These are phyloP conservation scores for Xerocomellus dryophilus DNA, from an alignment of 768 basidiomycete species.

Conservation along the genomic window DNA sequence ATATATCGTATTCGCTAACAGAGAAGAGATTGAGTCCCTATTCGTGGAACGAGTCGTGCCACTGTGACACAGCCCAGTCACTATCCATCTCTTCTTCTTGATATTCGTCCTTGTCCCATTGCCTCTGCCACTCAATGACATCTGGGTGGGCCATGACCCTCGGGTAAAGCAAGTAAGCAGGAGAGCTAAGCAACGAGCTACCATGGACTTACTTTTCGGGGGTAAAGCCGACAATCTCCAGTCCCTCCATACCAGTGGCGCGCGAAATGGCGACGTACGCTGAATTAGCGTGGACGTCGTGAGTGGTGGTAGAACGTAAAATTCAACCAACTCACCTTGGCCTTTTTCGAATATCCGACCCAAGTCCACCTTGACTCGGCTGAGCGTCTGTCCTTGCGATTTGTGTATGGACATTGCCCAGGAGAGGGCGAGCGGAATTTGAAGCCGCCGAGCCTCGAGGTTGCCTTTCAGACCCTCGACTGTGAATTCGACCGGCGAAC, in stretches of 20 bases:
- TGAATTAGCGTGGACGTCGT: constrained; percentile 5
- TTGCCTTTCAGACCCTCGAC: constrained; percentile 35
- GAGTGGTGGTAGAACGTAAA: neutral
- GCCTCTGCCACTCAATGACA: constrained; percentile 32
- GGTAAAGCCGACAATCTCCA: constrained; percentile 39
- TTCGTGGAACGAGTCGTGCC: constrained; percentile 28
- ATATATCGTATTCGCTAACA: constrained; percentile 3
- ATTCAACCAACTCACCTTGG: constrained; percentile 31
- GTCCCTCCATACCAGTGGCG: constrained; percentile 39
- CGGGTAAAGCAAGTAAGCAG: constrained; percentile 1
- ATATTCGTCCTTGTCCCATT: constrained; percentile 25
- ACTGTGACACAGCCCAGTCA: constrained; percentile 31
- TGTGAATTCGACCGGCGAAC: constrained; percentile 34
- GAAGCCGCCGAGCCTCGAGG: constrained; percentile 33
- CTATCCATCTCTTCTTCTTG: constrained; percentile 36
- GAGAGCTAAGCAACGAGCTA: neutral
- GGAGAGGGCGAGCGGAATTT: constrained; percentile 82
- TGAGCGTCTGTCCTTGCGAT: constrained; percentile 94
- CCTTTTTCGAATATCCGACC: constrained; percentile 90
- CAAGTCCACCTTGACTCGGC: constrained; percentile 90
- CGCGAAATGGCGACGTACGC: constrained; percentile 39
- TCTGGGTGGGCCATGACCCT: constrained; percentile 38
- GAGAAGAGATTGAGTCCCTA: neutral
- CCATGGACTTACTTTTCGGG: constrained; percentile 26
- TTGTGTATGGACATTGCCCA: constrained; percentile 99